phyloP scores from a whole-genome alignment of 805 yeast genomes.

The Starmerella potacharoeniae region DNA sequence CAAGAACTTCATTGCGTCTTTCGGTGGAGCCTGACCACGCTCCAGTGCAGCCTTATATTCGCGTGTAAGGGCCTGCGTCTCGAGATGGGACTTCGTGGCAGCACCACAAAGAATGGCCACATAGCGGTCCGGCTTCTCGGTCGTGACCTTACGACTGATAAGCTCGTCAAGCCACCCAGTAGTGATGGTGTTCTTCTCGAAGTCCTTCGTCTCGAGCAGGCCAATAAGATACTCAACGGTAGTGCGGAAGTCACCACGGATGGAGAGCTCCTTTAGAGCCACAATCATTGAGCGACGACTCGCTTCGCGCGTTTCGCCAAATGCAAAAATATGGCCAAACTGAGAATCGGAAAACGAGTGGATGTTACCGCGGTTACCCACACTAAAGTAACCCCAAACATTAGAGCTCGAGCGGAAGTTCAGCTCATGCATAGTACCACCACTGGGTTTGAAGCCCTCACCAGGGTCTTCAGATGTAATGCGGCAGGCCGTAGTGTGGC shows the following conservation, averaged over 20 bases:
- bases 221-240: conserved; percentile 95
- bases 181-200: conserved; percentile 90
- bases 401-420: conserved; percentile 94
- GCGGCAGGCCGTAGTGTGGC: conserved; percentile 98
- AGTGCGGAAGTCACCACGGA: conserved; percentile 97
- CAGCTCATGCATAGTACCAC: conserved; percentile 91
- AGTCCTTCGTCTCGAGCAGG: conserved; percentile 89
- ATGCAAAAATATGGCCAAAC: conserved; percentile 97
- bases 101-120: conserved; percentile 96
- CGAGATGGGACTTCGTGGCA: conserved; percentile 83
- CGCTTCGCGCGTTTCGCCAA: conserved; percentile 96
- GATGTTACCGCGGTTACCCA: conserved; percentile 89
- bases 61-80: conserved; percentile 54
- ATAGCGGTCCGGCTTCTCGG: conserved; percentile 89
- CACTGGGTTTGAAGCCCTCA: conserved; percentile 97
- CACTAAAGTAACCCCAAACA: conserved; percentile 99
- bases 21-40: conserved; percentile 90
- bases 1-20: conserved; percentile 68
- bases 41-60: conserved; percentile 71
- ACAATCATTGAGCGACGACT: conserved; percentile 99
- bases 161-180: conserved; percentile 99
- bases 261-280: conserved; percentile 89
- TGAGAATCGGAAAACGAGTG: conserved; percentile 98
- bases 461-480: conserved; percentile 99
- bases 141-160: conserved; percentile 84